phyloP scores from a whole-genome alignment of 345 rosid species.

The Cardamine resedifolia region DNA sequence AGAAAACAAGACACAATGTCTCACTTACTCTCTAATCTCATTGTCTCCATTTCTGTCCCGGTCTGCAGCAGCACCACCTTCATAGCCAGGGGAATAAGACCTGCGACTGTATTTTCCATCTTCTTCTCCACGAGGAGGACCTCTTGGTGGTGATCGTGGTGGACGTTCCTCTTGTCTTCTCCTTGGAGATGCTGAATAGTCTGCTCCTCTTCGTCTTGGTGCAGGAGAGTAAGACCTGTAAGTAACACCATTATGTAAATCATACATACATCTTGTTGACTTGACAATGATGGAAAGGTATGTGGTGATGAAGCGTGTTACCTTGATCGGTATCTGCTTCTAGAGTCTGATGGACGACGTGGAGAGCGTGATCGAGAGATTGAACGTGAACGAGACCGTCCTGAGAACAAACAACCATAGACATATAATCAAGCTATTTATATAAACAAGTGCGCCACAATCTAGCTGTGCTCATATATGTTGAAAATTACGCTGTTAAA shows the following conservation, averaged over 20 bases:
- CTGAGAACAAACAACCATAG: slow-evolving; percentile 40
- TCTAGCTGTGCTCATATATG: background rate
- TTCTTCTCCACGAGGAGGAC: slow-evolving; percentile 68
- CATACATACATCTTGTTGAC: background rate
- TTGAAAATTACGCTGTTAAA: background rate
- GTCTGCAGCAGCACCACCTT: slow-evolving; percentile 39
- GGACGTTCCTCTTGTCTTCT: slow-evolving; percentile 65
- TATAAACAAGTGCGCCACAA: background rate
- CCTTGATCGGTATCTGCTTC: slow-evolving; percentile 84
- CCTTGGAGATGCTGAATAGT: slow-evolving; percentile 69
- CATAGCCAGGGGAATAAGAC: slow-evolving; percentile 69
- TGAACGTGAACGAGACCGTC: slow-evolving; percentile 81
- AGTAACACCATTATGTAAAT: background rate
- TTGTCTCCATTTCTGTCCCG: slow-evolving; percentile 42
- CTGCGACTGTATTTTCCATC: slow-evolving; percentile 49
- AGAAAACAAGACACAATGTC: background rate
- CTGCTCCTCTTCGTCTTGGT: slow-evolving; percentile 57
- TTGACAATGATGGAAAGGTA: background rate
- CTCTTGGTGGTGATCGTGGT: slow-evolving; percentile 71
- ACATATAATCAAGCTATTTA: background rate
- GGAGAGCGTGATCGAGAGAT: slow-evolving; percentile 77
- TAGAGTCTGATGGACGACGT: slow-evolving; percentile 63
- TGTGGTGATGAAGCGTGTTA: slow-evolving; percentile 11
- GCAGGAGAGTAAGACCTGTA: slow-evolving; percentile 86
- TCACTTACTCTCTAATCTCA: slow-evolving; percentile 59